phyloP scores from a whole-genome alignment of 805 yeast genomes.

The Monosporozyma aquatica region DNA sequence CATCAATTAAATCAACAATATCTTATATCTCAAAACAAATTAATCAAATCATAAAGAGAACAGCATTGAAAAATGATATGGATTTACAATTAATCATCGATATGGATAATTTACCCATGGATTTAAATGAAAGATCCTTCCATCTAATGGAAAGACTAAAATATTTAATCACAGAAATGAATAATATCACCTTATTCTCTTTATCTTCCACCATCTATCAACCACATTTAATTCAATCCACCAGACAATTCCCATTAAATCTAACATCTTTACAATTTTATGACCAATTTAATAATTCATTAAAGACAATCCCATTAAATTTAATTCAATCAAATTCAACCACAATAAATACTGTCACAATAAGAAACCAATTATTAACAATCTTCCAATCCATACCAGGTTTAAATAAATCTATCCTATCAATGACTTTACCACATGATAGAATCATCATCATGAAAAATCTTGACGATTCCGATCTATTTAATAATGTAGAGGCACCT shows the following conservation, averaged over 20 bases:
- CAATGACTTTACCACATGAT: constrained; percentile 10
- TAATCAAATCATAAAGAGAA: constrained; percentile 10
- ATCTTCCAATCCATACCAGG: constrained; percentile 5
- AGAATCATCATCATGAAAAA: constrained; percentile 6
- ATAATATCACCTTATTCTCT: constrained; percentile 10
- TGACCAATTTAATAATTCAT: constrained; percentile 3
- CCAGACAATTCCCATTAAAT: background rate
- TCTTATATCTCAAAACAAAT: constrained; percentile 6
- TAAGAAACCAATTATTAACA: constrained; percentile 10
- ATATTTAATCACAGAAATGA: constrained; percentile 8
- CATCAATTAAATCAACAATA: constrained; percentile 3
- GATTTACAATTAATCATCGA: constrained; percentile 11
- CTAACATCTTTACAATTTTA: constrained; percentile 11
- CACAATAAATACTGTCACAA: background rate
- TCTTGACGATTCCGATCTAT: constrained; percentile 7
- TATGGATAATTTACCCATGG: background rate
- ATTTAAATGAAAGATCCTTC: background rate
- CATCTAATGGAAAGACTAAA: constrained; percentile 4
- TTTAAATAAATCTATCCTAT: constrained; percentile 7
- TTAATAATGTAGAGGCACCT: constrained; percentile 1
- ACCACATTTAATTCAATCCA: constrained; percentile 1
- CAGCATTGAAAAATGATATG: constrained; percentile 8
- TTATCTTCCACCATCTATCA: constrained; percentile 3
- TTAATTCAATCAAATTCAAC: background rate
- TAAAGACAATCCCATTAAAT: constrained; percentile 10